phyloP scores from a whole-genome alignment of 176 grass and related monocot species.

The Oryza australiensis region DNA sequence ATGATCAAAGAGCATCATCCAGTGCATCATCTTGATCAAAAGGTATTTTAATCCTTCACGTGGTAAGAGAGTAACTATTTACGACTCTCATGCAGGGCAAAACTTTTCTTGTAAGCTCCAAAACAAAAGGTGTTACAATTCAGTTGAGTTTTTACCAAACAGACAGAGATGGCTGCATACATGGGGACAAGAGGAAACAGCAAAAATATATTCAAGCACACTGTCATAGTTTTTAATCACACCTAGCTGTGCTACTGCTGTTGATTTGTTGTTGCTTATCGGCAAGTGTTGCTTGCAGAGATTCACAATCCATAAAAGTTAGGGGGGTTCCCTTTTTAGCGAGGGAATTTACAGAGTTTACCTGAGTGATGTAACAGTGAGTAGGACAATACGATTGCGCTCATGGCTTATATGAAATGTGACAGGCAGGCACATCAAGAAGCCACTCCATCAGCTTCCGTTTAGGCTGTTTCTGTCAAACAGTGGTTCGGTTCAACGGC shows the following conservation, averaged over 20 bases:
- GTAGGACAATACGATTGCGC: not conserved
- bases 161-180: not conserved
- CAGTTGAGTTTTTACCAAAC: slow-evolving; percentile 10
- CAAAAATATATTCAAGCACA: not conserved
- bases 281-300: slow-evolving; percentile 47
- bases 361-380: not conserved
- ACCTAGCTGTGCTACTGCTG: not conserved
- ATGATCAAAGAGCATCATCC: slow-evolving; percentile 11
- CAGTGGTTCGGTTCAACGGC: not conserved
- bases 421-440: not conserved
- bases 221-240: not conserved
- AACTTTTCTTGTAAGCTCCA: not conserved
- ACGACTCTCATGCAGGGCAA: not conserved
- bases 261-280: slow-evolving; percentile 42
- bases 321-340: not conserved
- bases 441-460: slow-evolving; percentile 1
- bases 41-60: slow-evolving; percentile 45
- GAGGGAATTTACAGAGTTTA: not conserved
- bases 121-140: slow-evolving; percentile 24
- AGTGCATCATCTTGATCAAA: slow-evolving; percentile 32
- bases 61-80: slow-evolving; percentile 17
- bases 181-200: slow-evolving; percentile 12
- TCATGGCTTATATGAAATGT: not conserved
- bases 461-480: slow-evolving; percentile 2
- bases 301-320: slow-evolving; percentile 1